phyloP scores from a whole-genome alignment of 768 basidiomycete genomes.

The Clitopilus passeckerianus region DNA sequence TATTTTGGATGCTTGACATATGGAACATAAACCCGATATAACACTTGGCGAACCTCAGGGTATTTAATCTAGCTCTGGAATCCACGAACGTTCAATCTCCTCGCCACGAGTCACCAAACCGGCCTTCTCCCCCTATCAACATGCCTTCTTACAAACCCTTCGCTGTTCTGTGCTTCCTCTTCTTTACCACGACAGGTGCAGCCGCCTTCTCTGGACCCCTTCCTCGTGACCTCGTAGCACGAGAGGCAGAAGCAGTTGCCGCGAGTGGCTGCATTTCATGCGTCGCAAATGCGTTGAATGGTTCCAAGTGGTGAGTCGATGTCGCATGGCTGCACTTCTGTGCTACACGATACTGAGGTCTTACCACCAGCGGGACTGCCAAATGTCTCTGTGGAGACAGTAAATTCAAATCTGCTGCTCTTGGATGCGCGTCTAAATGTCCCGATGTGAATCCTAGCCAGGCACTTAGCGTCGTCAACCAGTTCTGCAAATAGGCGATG shows the following conservation, averaged over 20 bases:
- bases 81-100: too few relatives aligned
- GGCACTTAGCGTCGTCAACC: not conserved
- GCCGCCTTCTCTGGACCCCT: not conserved
- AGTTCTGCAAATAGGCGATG: not conserved
- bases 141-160: not conserved
- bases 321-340: too few relatives aligned
- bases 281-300: not conserved
- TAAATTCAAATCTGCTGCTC: not conserved
- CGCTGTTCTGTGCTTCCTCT: not conserved
- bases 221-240: not conserved
- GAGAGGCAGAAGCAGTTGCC: not conserved
- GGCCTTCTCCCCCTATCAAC: not conserved
- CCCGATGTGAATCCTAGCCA: not conserved
- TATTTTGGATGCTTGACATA: too few relatives aligned
- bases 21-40: too few relatives aligned
- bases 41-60: too few relatives aligned
- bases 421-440: not conserved
- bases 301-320: not conserved
- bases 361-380: not conserved
- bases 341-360: too few relatives aligned
- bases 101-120: too few relatives aligned
- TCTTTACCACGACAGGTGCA: not conserved
- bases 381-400: not conserved
- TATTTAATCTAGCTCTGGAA: too few relatives aligned
- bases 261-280: not conserved